Conservation (phyloP, 208 protist species). For the Strigomonas oncopelti region DNA sequence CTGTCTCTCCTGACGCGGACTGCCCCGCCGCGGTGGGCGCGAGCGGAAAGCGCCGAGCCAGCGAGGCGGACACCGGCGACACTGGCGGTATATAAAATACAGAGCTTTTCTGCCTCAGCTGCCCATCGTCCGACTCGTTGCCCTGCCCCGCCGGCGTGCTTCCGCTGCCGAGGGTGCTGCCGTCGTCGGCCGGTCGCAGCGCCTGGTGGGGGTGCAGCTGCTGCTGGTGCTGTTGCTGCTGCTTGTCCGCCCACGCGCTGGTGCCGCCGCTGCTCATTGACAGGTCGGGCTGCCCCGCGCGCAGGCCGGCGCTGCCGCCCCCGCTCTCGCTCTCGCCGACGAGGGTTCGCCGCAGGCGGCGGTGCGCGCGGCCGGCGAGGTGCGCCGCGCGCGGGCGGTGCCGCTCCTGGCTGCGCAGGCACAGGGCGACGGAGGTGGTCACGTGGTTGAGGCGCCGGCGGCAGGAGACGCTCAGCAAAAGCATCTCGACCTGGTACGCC, state of each 20-base stretch:
- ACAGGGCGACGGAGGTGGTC: not conserved
- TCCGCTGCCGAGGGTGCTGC: too few relatives aligned
- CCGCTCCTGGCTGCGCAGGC: not conserved
- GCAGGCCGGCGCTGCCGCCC: too few relatives aligned
- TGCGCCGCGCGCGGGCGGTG: not conserved
- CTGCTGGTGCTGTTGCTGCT: too few relatives aligned
- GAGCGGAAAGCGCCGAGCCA: not conserved
- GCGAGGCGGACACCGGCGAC: not conserved
- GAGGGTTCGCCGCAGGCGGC: not conserved
- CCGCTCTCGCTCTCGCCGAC: not conserved
- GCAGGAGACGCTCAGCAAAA: constrained; percentile 66
- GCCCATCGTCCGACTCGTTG: too few relatives aligned
- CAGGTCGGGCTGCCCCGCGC: too few relatives aligned
- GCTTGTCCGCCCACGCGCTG: not conserved
- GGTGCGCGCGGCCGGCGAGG: not conserved
- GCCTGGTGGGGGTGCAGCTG: too few relatives aligned
- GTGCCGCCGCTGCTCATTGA: too few relatives aligned
- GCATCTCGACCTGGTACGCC: constrained; percentile 53
- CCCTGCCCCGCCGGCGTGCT: not conserved
- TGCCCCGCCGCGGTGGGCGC: too few relatives aligned
- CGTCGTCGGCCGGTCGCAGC: not conserved
- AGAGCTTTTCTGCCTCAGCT: too few relatives aligned
- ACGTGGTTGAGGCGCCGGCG: constrained; percentile 45
- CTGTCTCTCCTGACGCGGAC: too few relatives aligned
- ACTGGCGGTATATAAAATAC: not conserved